Evolutionary conservation across 164 flowering plant species (phyloP).

Genomic region (Euptelea pleiosperma): DNA sequence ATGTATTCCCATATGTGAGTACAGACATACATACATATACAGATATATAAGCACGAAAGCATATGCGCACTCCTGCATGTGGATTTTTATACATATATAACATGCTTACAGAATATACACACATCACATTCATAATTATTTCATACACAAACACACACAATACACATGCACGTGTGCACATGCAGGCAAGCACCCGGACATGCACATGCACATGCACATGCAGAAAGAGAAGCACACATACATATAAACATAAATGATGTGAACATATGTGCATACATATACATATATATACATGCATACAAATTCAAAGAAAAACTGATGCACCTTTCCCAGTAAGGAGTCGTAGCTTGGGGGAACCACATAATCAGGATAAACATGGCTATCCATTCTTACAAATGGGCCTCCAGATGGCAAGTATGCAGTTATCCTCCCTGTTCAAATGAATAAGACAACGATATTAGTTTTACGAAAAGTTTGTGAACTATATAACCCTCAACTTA

Average conservation of each 20-base stretch:
- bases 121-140: too few species aligned
- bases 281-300: background rate
- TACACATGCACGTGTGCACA: background rate
- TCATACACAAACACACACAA: background rate
- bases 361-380: slow-evolving; percentile 93
- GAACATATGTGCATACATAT: background rate
- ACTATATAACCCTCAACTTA: too few species aligned
- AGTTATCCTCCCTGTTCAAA: slow-evolving; percentile 76
- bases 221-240: background rate
- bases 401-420: slow-evolving; percentile 95
- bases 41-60: background rate
- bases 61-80: too few species aligned
- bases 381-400: slow-evolving; percentile 98
- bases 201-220: background rate
- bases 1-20: background rate
- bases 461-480: background rate
- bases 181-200: background rate
- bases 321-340: slow-evolving; percentile 91
- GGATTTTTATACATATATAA: background rate
- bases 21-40: background rate
- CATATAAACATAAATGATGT: too few species aligned
- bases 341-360: slow-evolving; percentile 99
- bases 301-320: slow-evolving; percentile 9
- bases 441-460: slow-evolving; percentile 1
- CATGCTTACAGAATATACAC: background rate